Base-by-base conservation (phyloP, 352 stramenopile genomes). In the Globisporangium alternatum region DNA sequence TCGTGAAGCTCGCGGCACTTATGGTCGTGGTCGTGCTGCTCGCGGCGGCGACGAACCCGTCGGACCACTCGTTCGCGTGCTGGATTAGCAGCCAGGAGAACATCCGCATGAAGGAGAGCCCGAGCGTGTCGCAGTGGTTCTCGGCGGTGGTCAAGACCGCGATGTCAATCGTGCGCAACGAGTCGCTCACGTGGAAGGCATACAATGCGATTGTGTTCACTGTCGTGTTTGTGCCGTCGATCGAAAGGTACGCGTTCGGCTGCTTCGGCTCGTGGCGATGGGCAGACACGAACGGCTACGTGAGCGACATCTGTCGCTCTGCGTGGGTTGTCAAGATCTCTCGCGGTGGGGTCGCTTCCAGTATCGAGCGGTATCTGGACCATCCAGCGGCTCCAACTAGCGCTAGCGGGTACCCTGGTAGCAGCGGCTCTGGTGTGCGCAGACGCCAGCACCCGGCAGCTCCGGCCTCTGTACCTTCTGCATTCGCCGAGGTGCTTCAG, bases 241-340 rank as follows among this genome's bases (percentile, higher is more conserved):
- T 83, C 60, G 75, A 94, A 39, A 75, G 82, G 21, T 80, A 88
- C 51, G 86, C 86, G 10, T 73, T 94, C 39, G 86, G 86, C 13
- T 66, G 77, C 56, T 81, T 89, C 44, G 83, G 83, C 22, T 68
- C 74, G 8, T 94, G 86, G 86, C 78, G 79, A 61, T 94, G 86
- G 86, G 84, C 76, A 17, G 86, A 93, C 66, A 69, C 77, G 43
- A 72, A 73, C 35, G 67, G 76, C 17, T 66, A 62, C 21, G 54
- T 92, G 37, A 73, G 73, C 5, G 65, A 65, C 39, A 56, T 92
- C 17, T 90, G 80, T 61, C 73, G 71, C 43, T 68, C 77, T 1
- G 66, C 76, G 13, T 90, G 78, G 78, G 61, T 92, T 22, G 41
- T 61, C 9, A 78, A 74, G 25, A 44, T 90, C 22, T 79, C 83